These are phyloP conservation scores for Lipomyces lipofer DNA, from an alignment of 805 yeast species.

Conservation along the genomic window DNA sequence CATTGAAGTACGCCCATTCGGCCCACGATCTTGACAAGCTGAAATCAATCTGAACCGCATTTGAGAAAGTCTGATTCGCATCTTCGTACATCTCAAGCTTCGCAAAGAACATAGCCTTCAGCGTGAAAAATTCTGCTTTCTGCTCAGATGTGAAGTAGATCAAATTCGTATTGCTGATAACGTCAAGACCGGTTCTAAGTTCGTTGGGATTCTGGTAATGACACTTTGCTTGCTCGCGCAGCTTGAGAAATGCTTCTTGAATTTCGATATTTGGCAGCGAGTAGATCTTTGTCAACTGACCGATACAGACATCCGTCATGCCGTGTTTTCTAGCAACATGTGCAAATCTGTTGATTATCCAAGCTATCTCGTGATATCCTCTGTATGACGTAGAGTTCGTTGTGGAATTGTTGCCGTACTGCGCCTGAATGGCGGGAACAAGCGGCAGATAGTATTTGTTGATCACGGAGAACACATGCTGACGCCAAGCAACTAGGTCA, in stretches of 20 bases:
- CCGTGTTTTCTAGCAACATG: constrained; percentile 97
- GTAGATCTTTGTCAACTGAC: constrained; percentile 88
- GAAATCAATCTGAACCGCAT: constrained; percentile 94
- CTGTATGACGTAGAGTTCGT: constrained; percentile 93
- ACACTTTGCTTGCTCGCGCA: constrained; percentile 96
- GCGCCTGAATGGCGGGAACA: constrained; percentile 78
- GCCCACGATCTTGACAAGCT: constrained; percentile 99
- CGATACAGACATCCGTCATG: constrained; percentile 95
- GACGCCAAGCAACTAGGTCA: constrained; percentile 97
- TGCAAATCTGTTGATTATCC: constrained; percentile 97
- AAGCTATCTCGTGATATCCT: constrained; percentile 98
- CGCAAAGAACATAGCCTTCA: constrained; percentile 97
- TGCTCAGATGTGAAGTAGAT: constrained; percentile 97
- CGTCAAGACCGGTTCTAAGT: constrained; percentile 91
- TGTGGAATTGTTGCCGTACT: constrained; percentile 46
- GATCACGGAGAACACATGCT: constrained; percentile 95
- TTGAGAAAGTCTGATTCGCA: constrained; percentile 96
- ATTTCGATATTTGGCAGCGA: constrained; percentile 96
- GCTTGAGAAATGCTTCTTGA: constrained; percentile 93
- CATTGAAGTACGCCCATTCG: constrained; percentile 98
- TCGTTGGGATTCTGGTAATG: constrained; percentile 92
- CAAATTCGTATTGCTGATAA: constrained; percentile 91
- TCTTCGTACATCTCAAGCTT: constrained; percentile 88
- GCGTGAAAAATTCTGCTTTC: constrained; percentile 95
- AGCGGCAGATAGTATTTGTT: constrained; percentile 92